phyloP scores from a whole-genome alignment of 2,329 filamentous ascomycete species.

The Westerdykella aurantiaca region DNA sequence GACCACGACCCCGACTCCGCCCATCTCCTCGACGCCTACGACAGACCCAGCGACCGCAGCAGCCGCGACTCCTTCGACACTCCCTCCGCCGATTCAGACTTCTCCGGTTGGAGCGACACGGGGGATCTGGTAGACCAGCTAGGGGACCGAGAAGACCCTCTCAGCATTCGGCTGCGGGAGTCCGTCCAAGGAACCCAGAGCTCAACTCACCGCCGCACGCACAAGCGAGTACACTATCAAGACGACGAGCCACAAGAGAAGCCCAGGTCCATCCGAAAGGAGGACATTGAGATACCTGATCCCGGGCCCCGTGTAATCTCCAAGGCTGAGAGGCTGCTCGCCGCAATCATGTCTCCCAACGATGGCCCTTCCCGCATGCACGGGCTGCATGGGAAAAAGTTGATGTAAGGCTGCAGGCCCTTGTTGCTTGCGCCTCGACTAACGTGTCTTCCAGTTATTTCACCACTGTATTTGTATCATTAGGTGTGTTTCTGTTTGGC shows the following conservation, averaged over 20 bases:
- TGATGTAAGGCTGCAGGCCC: conserved; percentile 59
- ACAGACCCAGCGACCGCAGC: conserved; percentile 47
- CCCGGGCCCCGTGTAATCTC: conserved; percentile 59
- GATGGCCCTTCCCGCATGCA: conserved; percentile 67
- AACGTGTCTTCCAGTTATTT: conserved; percentile 65
- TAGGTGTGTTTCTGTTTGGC: conserved; percentile 83
- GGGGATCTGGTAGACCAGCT: conserved; percentile 92
- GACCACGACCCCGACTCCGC: conserved; percentile 37
- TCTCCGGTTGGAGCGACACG: conserved; percentile 87
- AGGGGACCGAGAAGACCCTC: conserved; percentile 73
- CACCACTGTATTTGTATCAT: conserved; percentile 82
- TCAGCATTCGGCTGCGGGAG: conserved; percentile 63
- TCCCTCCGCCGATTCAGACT: conserved; percentile 58
- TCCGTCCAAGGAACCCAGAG: conserved; percentile 60
- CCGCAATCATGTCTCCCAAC: conserved; percentile 76
- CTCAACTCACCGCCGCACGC: conserved; percentile 37
- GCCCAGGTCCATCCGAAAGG: conserved; percentile 47
- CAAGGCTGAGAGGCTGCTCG: conserved; percentile 64
- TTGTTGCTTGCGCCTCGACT: conserved; percentile 19
- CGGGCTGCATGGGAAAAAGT: conserved; percentile 90
- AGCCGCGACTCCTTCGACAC: conserved; percentile 50
- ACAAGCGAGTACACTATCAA: conserved; percentile 66
- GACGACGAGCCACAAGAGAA: conserved; percentile 39
- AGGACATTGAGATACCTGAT: conserved; percentile 76
- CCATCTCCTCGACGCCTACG: conserved; percentile 42